Evolutionary conservation across 768 basidiomycete species (phyloP).

Genomic region (Dendrothele bispora): DNA sequence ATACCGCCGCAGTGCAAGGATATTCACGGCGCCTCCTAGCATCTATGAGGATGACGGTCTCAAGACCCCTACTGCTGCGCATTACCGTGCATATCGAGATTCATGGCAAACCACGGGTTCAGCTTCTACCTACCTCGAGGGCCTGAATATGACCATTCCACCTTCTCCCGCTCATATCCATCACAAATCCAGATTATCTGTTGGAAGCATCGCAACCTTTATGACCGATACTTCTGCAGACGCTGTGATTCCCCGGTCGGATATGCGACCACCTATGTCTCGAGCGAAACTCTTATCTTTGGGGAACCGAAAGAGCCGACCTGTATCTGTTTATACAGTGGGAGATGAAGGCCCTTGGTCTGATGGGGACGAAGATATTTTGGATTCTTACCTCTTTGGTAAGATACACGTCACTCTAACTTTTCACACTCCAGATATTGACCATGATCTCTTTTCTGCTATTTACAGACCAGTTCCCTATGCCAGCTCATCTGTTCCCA

Average conservation of each 20-base stretch:
- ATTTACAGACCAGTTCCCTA: conserved; percentile 24
- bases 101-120: conserved; percentile 48
- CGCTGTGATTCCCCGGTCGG: conserved; percentile 47
- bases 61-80: neutral
- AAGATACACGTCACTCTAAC: too few species aligned
- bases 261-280: conserved; percentile 4
- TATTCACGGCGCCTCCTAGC: conserved; percentile 4
- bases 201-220: conserved; percentile 56
- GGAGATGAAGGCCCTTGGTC: conserved; percentile 40
- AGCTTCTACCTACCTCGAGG: conserved; percentile 38
- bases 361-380: conserved; percentile 33
- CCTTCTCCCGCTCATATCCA: conserved; percentile 30
- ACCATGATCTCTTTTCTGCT: conserved; percentile 3
- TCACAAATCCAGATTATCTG: conserved; percentile 35
- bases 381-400: conserved; percentile 35
- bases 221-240: conserved; percentile 60
- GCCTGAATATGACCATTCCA: conserved; percentile 36
- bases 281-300: neutral
- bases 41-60: neutral
- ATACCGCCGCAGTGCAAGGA: conserved; percentile 10
- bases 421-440: conserved; percentile 7
- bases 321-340: conserved; percentile 1
- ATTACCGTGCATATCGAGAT: conserved; percentile 31
- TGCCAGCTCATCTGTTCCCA: conserved; percentile 15
- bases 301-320: conserved; percentile 3